Evolutionary conservation across 2,329 filamentous ascomycete genomes (phyloP).

Genomic region (Clarireedia monteithiana): DNA sequence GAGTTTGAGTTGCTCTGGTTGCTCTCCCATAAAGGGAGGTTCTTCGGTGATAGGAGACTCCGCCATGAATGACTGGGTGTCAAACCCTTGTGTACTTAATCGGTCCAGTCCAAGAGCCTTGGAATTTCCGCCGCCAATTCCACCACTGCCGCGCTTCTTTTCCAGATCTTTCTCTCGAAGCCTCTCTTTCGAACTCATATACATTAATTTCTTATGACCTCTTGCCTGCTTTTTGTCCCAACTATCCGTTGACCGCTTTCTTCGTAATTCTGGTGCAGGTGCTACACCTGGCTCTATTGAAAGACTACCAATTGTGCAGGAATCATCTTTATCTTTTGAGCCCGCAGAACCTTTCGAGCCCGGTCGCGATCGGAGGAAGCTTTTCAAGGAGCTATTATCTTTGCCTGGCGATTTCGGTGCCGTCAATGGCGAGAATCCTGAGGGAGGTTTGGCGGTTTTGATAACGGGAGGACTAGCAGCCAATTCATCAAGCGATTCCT

Average conservation of each 20-base stretch:
- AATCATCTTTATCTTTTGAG: slow-evolving; percentile 47
- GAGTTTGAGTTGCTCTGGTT: not conserved
- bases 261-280: slow-evolving; percentile 41
- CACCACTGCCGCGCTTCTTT: slow-evolving; percentile 44
- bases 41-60: slow-evolving; percentile 42
- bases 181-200: slow-evolving; percentile 65
- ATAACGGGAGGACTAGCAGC: slow-evolving; percentile 63
- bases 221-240: slow-evolving; percentile 52
- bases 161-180: slow-evolving; percentile 56
- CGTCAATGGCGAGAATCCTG: slow-evolving; percentile 66
- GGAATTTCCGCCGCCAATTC: slow-evolving; percentile 33
- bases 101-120: slow-evolving; percentile 31
- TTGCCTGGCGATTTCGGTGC: slow-evolving; percentile 45
- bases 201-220: slow-evolving; percentile 54
- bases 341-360: slow-evolving; percentile 50
- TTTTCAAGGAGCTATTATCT: slow-evolving; percentile 41
- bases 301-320: slow-evolving; percentile 55
- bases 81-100: slow-evolving; percentile 20
- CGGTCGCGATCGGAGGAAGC: slow-evolving; percentile 51
- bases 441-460: slow-evolving; percentile 73
- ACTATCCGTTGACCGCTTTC: slow-evolving; percentile 50
- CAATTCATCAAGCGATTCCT: slow-evolving; percentile 48
- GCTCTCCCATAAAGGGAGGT: slow-evolving; percentile 7
- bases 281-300: slow-evolving; percentile 51
- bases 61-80: slow-evolving; percentile 29